phyloP scores from a whole-genome alignment of 176 grass and related monocot species.

The Oryza meridionalis region DNA sequence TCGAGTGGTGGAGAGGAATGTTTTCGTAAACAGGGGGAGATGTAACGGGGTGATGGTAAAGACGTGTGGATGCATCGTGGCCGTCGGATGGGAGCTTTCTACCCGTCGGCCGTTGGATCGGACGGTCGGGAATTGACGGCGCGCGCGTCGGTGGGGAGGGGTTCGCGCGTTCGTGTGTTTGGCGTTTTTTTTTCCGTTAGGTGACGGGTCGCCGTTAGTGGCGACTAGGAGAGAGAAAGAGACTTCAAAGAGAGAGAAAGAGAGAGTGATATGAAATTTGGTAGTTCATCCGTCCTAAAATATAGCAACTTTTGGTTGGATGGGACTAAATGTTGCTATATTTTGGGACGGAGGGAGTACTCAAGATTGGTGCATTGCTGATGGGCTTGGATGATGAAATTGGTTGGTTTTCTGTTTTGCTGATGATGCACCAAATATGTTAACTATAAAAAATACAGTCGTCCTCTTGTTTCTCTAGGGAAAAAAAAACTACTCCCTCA shows the following conservation, averaged over 20 bases:
- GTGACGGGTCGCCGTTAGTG: slow-evolving; percentile 16
- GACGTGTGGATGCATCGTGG: background rate
- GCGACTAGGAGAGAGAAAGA: background rate
- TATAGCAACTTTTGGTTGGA: too few relatives aligned
- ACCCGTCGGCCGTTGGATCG: background rate
- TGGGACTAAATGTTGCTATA: too few relatives aligned
- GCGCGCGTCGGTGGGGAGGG: background rate
- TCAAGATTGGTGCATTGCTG: background rate
- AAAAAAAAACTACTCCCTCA: too few relatives aligned
- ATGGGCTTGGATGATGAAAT: background rate
- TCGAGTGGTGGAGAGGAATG: background rate
- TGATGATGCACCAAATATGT: background rate
- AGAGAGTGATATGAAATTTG: background rate
- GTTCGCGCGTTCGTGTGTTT: too few relatives aligned
- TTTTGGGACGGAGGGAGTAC: too few relatives aligned
- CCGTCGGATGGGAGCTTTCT: background rate
- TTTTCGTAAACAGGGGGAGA: fast-evolving
- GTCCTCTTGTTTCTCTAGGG: too few relatives aligned
- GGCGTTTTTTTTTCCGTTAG: background rate
- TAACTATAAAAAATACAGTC: too few relatives aligned
- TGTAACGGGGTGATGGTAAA: too few relatives aligned
- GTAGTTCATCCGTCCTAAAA: too few relatives aligned
- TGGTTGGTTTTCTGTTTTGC: background rate
- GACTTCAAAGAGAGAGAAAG: background rate
- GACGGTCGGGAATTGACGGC: background rate